Percentiles rank a stretch among this genome's conserved stretches.
These are phyloP conservation scores for Syzygium grande DNA, from an alignment of 345 rosid genomes.

Conservation along the genomic window DNA sequence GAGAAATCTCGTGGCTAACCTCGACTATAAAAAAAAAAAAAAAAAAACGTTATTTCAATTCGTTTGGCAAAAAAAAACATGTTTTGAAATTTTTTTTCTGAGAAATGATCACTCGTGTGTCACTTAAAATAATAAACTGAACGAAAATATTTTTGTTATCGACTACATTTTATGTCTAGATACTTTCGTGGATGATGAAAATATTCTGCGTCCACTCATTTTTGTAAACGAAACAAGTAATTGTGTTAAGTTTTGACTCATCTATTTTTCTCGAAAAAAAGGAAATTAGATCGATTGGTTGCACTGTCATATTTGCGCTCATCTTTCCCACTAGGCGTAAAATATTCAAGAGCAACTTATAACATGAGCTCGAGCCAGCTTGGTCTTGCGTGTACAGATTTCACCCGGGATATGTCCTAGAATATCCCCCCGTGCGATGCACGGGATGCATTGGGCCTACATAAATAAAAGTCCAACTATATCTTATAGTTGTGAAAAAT, in stretches of 20 bases:
- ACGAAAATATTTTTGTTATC: rapidly evolving
- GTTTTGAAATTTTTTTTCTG: background rate
- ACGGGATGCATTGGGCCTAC: background rate
- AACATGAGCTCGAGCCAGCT: background rate
- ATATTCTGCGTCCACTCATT: rapidly evolving
- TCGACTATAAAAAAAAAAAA: background rate
- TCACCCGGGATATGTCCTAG: background rate
- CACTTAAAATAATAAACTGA: rapidly evolving
- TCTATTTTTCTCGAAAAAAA: background rate
- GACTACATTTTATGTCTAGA: rapidly evolving
- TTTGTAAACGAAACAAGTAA: background rate
- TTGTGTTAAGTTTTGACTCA: background rate
- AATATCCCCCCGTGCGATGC: background rate
- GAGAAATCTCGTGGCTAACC: background rate
- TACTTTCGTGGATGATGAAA: background rate
- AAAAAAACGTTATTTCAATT: background rate
- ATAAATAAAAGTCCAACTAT: background rate
- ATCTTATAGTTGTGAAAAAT: background rate
- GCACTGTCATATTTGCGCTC: too few relatives aligned
- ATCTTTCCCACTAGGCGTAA: background rate
- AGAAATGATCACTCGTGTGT: rapidly evolving
- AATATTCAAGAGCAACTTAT: background rate
- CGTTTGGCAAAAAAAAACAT: background rate
- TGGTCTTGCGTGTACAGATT: background rate
- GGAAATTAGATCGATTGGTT: background rate